phyloP scores from a whole-genome alignment of 345 rosid genomes.

The Populus ilicifolia region DNA sequence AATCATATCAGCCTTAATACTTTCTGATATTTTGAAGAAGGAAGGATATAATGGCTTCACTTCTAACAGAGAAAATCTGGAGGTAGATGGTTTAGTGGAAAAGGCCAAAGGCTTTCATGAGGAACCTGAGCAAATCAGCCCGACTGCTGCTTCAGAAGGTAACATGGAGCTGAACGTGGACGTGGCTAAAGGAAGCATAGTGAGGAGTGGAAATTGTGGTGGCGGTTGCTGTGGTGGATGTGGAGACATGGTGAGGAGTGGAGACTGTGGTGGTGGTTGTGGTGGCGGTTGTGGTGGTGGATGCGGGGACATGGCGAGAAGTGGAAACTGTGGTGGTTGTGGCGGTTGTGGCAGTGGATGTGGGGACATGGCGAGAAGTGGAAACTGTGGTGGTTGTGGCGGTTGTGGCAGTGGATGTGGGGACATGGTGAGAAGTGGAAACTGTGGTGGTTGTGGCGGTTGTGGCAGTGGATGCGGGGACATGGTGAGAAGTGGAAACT shows the following conservation, averaged over 20 bases:
- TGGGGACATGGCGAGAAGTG: not conserved
- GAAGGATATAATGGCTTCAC: slow-evolving; percentile 36
- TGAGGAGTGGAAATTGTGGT: slow-evolving; percentile 10
- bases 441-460: not conserved
- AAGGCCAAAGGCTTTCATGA: slow-evolving; percentile 8
- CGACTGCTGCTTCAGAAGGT: slow-evolving; percentile 16
- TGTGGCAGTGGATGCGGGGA: not conserved
- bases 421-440: not conserved
- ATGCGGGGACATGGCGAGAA: not conserved
- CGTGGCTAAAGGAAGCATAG: slow-evolving; percentile 22
- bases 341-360: slow-evolving; percentile 19
- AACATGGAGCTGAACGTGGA: slow-evolving; percentile 21
- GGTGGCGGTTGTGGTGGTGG: not conserved
- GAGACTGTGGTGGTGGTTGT: slow-evolving; percentile 3
- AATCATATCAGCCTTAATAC: slow-evolving; percentile 58
- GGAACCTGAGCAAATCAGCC: slow-evolving; percentile 23
- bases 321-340: not conserved
- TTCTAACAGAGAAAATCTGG: slow-evolving; percentile 15
- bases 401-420: slow-evolving; percentile 9
- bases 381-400: not conserved
- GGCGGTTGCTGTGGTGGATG: not conserved
- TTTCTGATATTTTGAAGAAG: slow-evolving; percentile 43
- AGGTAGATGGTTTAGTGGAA: slow-evolving; percentile 16
- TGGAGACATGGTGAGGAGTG: slow-evolving; percentile 4
- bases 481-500: not conserved